Evolutionary conservation across 1,139 yeast genomes (phyloP), one percentile per base, ranked within the genome.

Genomic region (Taphrina confusa): DNA sequence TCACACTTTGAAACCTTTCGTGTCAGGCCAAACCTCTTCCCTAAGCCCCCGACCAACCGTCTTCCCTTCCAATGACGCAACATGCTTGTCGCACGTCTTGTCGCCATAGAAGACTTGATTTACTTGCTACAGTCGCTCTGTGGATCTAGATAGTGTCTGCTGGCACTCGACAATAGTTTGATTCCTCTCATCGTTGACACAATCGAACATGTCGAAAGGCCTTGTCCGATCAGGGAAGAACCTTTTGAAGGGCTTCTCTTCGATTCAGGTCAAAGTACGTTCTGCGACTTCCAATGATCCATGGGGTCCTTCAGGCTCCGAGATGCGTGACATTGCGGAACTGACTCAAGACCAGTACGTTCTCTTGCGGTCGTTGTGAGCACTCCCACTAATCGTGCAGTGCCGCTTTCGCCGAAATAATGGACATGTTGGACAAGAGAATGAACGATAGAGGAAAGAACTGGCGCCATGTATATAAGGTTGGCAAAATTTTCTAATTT

Each of bases 401-500:
- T 66, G 83, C 87, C 5, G 96, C 89, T 67, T 84, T 91, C 67
- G 80, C 89, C 69, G 96, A 91, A 69, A 83, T 92, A 52, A 87
- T 92, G 96, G 97, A 92, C 70, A 90, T 94, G 89, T 74, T 92
- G 59, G 98, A 91, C 74, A 84, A 91, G 67, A 81, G 99, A 66
- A 78, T 94, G 68, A 92, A 92, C 70, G 98, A 92, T 71, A 91
- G 91, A 76, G 98, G 98, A 63, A 92, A 91, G 73, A 88, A 92
- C 74, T 92, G 98, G 98, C 82, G 97, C 66, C 99, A 92, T 73
- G 92, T 92, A 47, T 92, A 95, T 66, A 94, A 92, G 66, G 74
- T 74, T 42, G 23, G 62, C 14, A 37, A 37, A n/a, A 16, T 12
- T 33, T n/a, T 34, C 39, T 11, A 28, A 11, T 28, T 11, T 8